Percentiles rank a stretch among this genome's conserved stretches.
These are phyloP conservation scores for Citrus reticulata DNA, from an alignment of 345 rosid genomes.

Conservation along the genomic window DNA sequence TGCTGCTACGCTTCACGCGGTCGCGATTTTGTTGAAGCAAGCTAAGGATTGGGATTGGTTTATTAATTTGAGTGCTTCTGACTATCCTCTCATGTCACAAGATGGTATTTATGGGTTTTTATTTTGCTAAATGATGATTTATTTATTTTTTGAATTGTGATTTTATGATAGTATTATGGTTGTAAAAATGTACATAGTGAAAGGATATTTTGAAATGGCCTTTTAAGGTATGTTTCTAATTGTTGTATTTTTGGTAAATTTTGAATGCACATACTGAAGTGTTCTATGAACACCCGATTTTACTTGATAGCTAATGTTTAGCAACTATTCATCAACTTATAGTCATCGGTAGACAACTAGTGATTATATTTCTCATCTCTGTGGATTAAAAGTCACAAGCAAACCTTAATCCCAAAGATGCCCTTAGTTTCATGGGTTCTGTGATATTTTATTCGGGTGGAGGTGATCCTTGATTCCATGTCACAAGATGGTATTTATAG, in stretches of 20 bases:
- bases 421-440: no score
- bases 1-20: conserved; percentile 70
- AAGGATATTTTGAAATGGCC: neutral
- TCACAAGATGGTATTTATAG: conserved; percentile 69
- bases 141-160: neutral
- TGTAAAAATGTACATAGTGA: neutral
- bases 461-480: neutral
- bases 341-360: neutral
- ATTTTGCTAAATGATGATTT: neutral
- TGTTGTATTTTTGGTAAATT: neutral
- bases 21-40: conserved; percentile 66
- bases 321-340: neutral
- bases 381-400: no score
- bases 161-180: neutral
- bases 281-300: neutral
- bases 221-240: neutral
- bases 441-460: neutral
- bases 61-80: conserved; percentile 73
- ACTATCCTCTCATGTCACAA: conserved; percentile 88
- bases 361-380: neutral
- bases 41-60: conserved; percentile 95
- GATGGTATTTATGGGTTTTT: conserved; percentile 48
- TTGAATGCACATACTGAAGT: neutral
- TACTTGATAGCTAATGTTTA: neutral
- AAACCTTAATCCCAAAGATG: no score